Percentiles rank a stretch among this genome's conserved stretches.
phyloP scores from a whole-genome alignment of 768 basidiomycete genomes.

The Lentinula guzmanii region DNA sequence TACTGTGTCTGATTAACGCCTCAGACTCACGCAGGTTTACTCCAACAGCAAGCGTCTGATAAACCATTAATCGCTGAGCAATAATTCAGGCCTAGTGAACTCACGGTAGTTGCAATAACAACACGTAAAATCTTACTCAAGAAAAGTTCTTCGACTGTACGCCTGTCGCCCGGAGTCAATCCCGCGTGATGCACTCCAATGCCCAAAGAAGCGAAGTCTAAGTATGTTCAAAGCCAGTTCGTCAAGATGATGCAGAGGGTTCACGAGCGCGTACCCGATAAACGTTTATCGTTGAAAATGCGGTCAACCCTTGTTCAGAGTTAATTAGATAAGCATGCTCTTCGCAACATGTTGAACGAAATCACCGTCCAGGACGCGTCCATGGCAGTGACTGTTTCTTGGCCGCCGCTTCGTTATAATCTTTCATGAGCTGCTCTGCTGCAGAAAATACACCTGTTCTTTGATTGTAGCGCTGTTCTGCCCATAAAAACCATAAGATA shows the following conservation, averaged over 20 bases:
- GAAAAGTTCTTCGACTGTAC: constrained; percentile 68
- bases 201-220: constrained; percentile 64
- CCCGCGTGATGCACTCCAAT: constrained; percentile 95
- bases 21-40: constrained; percentile 79
- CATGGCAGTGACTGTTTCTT: constrained; percentile 57
- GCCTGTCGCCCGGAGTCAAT: constrained; percentile 65
- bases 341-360: constrained; percentile 15
- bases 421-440: constrained; percentile 72
- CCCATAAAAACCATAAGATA: background rate
- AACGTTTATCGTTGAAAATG: constrained; percentile 60
- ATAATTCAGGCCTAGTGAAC: constrained; percentile 15
- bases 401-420: constrained; percentile 54
- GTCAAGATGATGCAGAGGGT: too few relatives aligned
- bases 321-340: background rate
- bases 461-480: too few relatives aligned
- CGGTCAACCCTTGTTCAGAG: constrained; percentile 40
- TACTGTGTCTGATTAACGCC: background rate
- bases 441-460: constrained; percentile 53
- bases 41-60: constrained; percentile 89
- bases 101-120: constrained; percentile 79
- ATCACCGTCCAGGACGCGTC: constrained; percentile 49
- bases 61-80: constrained; percentile 9
- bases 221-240: background rate
- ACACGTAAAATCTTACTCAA: constrained; percentile 56
- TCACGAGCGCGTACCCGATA: constrained; percentile 42